A percentile compares a stretch with the other conserved stretches of the same genome.
These are phyloP conservation scores for Monilinia fructigena DNA, from an alignment of 2,329 filamentous ascomycete genomes.

Conservation along the genomic window DNA sequence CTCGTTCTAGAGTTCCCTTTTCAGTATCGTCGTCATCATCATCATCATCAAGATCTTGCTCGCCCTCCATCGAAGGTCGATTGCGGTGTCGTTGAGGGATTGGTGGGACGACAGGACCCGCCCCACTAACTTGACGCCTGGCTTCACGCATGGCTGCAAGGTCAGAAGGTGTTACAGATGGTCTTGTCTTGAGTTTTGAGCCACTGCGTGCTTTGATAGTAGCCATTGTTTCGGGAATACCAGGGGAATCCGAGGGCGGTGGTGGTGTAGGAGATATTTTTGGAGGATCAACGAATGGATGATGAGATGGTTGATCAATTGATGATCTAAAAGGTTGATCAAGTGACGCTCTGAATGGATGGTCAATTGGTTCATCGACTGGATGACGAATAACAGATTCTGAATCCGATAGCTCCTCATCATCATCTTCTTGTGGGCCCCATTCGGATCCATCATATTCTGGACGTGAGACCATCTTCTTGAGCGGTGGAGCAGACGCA, in stretches of 20 bases:
- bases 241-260: constrained; percentile 48
- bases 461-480: constrained; percentile 51
- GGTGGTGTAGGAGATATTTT: constrained; percentile 27
- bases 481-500: constrained; percentile 33
- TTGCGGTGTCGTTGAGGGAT: constrained; percentile 61
- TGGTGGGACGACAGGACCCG: constrained; percentile 58
- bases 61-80: constrained; percentile 52
- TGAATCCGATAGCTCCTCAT: constrained; percentile 60
- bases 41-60: constrained; percentile 34
- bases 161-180: constrained; percentile 85
- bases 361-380: constrained; percentile 8
- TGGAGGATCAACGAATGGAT: constrained; percentile 46
- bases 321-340: constrained; percentile 18
- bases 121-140: constrained; percentile 79
- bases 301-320: constrained; percentile 14
- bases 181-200: constrained; percentile 82
- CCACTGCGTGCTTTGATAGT: constrained; percentile 83
- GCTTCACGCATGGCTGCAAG: constrained; percentile 80
- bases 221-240: constrained; percentile 76
- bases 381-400: constrained; percentile 83
- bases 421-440: constrained; percentile 54
- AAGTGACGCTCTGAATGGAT: constrained; percentile 12
- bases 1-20: constrained; percentile 47
- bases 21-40: constrained; percentile 34
- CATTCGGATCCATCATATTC: constrained; percentile 64